phyloP scores from a whole-genome alignment of 805 yeast species.

The Jamesozyma jinghongensis region DNA sequence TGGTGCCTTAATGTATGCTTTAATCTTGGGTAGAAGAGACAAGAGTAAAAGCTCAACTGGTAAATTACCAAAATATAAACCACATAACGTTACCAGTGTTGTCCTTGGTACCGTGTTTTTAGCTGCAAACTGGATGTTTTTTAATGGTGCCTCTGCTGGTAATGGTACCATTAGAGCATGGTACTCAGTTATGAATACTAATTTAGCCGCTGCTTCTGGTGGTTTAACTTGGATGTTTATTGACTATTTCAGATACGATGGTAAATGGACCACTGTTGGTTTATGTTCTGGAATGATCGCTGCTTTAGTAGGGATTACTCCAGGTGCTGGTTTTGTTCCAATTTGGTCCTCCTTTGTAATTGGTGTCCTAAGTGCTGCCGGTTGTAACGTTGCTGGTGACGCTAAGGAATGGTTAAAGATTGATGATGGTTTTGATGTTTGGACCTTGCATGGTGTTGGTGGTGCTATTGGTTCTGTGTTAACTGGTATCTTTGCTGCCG shows the following conservation, averaged over 20 bases:
- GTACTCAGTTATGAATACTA: slow-evolving; percentile 90
- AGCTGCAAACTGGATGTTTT: slow-evolving; percentile 95
- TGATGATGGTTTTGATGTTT: slow-evolving; percentile 94
- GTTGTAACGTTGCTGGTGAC: slow-evolving; percentile 81
- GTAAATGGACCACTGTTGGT: slow-evolving; percentile 89
- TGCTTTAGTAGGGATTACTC: slow-evolving; percentile 91
- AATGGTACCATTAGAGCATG: slow-evolving; percentile 86
- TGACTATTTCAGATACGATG: slow-evolving; percentile 78
- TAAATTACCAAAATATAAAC: slow-evolving; percentile 80
- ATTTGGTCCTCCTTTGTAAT: slow-evolving; percentile 80
- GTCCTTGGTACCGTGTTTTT: slow-evolving; percentile 89
- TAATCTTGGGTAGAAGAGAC: slow-evolving; percentile 84
- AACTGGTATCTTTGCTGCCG: slow-evolving; percentile 90
- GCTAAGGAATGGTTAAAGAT: slow-evolving; percentile 60
- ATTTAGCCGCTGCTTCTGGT: slow-evolving; percentile 88
- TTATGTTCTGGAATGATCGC: slow-evolving; percentile 90
- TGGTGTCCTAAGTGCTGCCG: slow-evolving; percentile 67
- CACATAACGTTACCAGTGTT: slow-evolving; percentile 84
- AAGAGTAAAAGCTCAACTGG: slow-evolving; percentile 58
- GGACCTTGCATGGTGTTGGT: slow-evolving; percentile 90
- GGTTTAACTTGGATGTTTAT: slow-evolving; percentile 91
- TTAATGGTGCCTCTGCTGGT: slow-evolving; percentile 98
- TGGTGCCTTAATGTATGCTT: slow-evolving; percentile 90
- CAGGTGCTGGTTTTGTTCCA: slow-evolving; percentile 95
- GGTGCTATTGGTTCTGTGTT: slow-evolving; percentile 75